These are phyloP conservation scores for Nowakowskiella sp. DNA, from an alignment of 192 early-diverging fungal species.

Conservation along the genomic window DNA sequence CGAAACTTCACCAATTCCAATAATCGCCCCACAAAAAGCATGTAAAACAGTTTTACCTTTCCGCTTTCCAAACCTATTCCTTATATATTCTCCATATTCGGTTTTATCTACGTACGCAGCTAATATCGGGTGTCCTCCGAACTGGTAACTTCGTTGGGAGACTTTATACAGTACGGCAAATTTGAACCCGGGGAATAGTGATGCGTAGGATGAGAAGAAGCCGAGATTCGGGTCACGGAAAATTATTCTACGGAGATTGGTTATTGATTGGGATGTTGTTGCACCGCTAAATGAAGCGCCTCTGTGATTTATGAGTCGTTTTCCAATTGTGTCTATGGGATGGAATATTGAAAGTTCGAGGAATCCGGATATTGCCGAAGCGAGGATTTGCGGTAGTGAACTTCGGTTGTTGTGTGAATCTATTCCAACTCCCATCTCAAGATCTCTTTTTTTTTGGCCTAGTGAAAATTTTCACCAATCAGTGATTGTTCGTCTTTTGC, in stretches of 20 bases:
- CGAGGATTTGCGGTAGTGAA: too few relatives aligned
- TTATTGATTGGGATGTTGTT: constrained; percentile 26
- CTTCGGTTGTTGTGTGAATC: too few relatives aligned
- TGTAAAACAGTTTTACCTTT: constrained; percentile 80
- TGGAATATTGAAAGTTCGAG: constrained; percentile 89
- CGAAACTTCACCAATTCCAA: constrained; percentile 87
- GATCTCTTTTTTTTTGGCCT: too few relatives aligned
- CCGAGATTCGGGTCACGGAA: constrained; percentile 7
- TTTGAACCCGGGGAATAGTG: constrained; percentile 83
- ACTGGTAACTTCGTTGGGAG: constrained; percentile 67
- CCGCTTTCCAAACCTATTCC: constrained; percentile 71
- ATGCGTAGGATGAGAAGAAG: constrained; percentile 60
- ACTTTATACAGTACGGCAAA: constrained; percentile 94
- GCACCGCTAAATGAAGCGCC: constrained; percentile 56
- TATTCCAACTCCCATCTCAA: too few relatives aligned
- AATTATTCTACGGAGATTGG: not conserved
- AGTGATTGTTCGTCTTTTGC: too few relatives aligned
- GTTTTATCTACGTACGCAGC: constrained; percentile 65
- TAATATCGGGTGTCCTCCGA: constrained; percentile 88
- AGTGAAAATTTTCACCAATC: too few relatives aligned
- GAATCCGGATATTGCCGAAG: too few relatives aligned
- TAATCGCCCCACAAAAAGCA: constrained; percentile 54
- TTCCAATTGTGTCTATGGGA: constrained; percentile 92
- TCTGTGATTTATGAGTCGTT: constrained; percentile 31
- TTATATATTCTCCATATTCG: constrained; percentile 61